These are phyloP conservation scores for Podospora sp. DNA, from an alignment of 495 filamentous ascomycete species.

Conservation along the genomic window DNA sequence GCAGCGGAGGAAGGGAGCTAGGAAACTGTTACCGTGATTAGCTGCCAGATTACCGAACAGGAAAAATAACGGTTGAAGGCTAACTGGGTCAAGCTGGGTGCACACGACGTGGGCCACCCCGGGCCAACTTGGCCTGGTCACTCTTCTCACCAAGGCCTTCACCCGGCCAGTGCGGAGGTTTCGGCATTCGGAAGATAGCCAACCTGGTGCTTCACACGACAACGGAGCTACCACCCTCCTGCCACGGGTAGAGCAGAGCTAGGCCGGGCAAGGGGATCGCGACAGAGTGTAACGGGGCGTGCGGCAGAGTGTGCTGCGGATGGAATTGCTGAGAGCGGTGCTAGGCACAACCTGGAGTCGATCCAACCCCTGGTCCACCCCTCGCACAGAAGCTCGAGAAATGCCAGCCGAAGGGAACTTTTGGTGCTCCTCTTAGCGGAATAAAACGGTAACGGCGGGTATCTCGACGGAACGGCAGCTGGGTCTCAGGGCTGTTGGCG, in stretches of 20 bases:
- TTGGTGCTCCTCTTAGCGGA: not conserved
- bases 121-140: not conserved
- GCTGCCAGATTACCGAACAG: conserved; percentile 38
- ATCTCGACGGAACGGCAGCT: not conserved
- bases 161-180: conserved; percentile 6
- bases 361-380: not conserved
- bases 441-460: not conserved
- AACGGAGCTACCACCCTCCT: not conserved
- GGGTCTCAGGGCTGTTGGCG: not conserved
- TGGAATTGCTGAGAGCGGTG: not conserved
- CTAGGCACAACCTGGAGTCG: not conserved
- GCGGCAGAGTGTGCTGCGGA: conserved; percentile 1
- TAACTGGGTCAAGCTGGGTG: not conserved
- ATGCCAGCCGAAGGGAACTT: not conserved
- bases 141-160: not conserved
- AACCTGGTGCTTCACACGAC: not conserved
- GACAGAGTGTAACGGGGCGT: conserved; percentile 2
- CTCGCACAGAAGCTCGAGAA: not conserved
- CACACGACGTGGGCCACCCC: not conserved
- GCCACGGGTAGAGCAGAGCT: not conserved
- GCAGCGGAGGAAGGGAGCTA: conserved; percentile 33
- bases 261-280: not conserved
- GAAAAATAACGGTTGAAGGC: conserved; percentile 18
- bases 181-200: not conserved
- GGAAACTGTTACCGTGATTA: conserved; percentile 25